Evolutionary conservation across 352 stramenopile genomes (phyloP).

Genomic region (Phytophthora macrochlamydospora): DNA sequence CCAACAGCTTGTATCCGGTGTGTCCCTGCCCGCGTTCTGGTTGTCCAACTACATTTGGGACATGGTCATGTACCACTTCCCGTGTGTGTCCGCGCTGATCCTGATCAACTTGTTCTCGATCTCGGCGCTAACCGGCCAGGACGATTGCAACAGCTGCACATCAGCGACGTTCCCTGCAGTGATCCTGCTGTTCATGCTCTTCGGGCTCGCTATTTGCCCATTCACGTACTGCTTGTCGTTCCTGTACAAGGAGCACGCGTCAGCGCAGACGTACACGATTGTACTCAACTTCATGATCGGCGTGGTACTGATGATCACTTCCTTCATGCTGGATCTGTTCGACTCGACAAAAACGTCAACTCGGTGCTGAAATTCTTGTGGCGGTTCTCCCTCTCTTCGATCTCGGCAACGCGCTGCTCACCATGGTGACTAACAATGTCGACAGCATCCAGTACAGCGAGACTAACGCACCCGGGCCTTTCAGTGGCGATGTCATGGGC

Average conservation of each 20-base stretch:
- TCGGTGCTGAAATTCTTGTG: slow-evolving; percentile 65
- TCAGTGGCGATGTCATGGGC: slow-evolving; percentile 53
- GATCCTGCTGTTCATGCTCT: slow-evolving; percentile 58
- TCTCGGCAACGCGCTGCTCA: slow-evolving; percentile 40
- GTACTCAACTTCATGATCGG: slow-evolving; percentile 69
- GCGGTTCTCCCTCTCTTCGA: slow-evolving; percentile 63
- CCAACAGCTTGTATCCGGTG: slow-evolving; percentile 69
- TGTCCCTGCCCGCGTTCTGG: slow-evolving; percentile 94
- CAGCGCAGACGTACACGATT: slow-evolving; percentile 62
- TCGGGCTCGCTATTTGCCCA: slow-evolving; percentile 51
- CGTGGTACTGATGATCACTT: slow-evolving; percentile 57
- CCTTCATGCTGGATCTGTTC: slow-evolving; percentile 49
- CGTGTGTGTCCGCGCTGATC: slow-evolving; percentile 31
- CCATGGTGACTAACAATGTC: slow-evolving; percentile 23
- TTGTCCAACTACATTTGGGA: slow-evolving; percentile 95
- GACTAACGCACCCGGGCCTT: slow-evolving; percentile 26
- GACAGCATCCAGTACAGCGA: slow-evolving; percentile 11
- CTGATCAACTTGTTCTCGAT: slow-evolving; percentile 53
- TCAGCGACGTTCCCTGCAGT: slow-evolving; percentile 43
- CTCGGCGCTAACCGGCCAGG: slow-evolving; percentile 41
- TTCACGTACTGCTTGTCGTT: slow-evolving; percentile 71
- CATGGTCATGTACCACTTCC: slow-evolving; percentile 89
- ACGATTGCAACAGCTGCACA: slow-evolving; percentile 47
- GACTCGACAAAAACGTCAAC: slow-evolving; percentile 46
- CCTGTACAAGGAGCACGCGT: slow-evolving; percentile 55